Conservation (phyloP, 2,329 filamentous ascomycete genomes). For the Intubia oerlemansii region DNA sequence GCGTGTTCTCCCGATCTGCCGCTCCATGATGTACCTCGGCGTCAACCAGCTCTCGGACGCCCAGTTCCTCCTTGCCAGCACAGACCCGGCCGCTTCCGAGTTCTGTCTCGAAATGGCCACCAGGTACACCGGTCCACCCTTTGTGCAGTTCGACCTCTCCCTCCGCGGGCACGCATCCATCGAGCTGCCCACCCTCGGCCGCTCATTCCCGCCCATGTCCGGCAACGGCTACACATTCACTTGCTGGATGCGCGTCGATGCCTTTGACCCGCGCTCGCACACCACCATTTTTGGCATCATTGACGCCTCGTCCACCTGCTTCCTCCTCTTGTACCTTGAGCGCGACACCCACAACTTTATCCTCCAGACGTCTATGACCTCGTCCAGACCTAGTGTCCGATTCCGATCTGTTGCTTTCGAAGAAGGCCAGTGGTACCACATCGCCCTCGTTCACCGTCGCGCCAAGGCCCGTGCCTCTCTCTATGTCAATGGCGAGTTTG, state of each 20-base stretch:
- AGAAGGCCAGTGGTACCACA: constrained; percentile 73
- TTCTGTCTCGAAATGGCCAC: constrained; percentile 57
- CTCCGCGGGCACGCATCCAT: constrained; percentile 74
- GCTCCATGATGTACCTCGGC: constrained; percentile 50
- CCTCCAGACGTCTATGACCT: constrained; percentile 81
- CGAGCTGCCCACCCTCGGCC: constrained; percentile 70
- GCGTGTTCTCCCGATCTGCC: constrained; percentile 45
- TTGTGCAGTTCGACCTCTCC: constrained; percentile 86
- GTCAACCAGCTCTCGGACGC: constrained; percentile 67
- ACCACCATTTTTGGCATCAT: constrained; percentile 94
- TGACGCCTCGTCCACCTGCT: constrained; percentile 79
- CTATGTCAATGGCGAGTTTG: constrained; percentile 84
- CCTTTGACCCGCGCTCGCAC: constrained; percentile 66
- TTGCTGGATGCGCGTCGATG: constrained; percentile 73
- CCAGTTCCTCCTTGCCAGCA: constrained; percentile 41
- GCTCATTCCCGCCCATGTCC: constrained; percentile 61
- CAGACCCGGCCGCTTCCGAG: constrained; percentile 33
- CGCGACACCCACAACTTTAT: constrained; percentile 88
- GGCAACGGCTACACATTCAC: constrained; percentile 76
- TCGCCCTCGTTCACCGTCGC: constrained; percentile 68
- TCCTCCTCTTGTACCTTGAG: constrained; percentile 82
- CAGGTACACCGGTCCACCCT: constrained; percentile 55
- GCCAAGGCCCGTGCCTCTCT: constrained; percentile 67
- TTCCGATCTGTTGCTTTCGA: constrained; percentile 72
- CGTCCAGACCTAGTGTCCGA: constrained; percentile 68